Evolutionary conservation across 768 basidiomycete genomes (phyloP).

Genomic region (Coprinellus aureogranulatus): DNA sequence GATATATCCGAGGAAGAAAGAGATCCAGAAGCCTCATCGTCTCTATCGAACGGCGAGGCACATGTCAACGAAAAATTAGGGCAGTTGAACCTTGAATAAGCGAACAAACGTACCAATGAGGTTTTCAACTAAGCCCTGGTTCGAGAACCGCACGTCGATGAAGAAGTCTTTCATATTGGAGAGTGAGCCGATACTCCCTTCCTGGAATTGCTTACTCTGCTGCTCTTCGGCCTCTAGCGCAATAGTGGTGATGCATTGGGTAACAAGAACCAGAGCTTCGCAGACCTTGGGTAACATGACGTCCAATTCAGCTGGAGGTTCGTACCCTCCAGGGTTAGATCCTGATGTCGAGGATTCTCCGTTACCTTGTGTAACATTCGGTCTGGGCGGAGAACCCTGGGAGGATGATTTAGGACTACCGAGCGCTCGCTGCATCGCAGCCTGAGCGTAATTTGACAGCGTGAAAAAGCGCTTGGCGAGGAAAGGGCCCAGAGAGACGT

Average conservation of each 20-base stretch:
- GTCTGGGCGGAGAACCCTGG: background rate
- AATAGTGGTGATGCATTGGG: conserved; percentile 71
- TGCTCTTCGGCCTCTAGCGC: conserved; percentile 51
- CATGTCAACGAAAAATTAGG: conserved; percentile 8
- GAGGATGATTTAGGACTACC: conserved; percentile 19
- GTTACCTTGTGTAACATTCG: background rate
- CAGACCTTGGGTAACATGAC: conserved; percentile 73
- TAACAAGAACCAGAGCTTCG: conserved; percentile 75
- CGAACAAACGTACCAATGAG: conserved; percentile 52
- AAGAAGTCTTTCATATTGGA: conserved; percentile 41
- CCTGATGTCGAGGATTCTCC: conserved; percentile 2
- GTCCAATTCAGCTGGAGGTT: conserved; percentile 50
- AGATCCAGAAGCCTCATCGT: conserved; percentile 69
- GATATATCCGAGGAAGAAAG: conserved; percentile 85
- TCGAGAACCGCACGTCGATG: conserved; percentile 40
- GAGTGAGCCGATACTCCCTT: conserved; percentile 15
- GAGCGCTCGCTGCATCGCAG: conserved; percentile 49
- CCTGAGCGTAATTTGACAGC: conserved; percentile 58
- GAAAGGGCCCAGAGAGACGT: conserved; percentile 52
- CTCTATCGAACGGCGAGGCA: conserved; percentile 40
- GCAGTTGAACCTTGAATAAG: conserved; percentile 2
- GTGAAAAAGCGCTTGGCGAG: conserved; percentile 59
- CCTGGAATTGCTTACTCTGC: conserved; percentile 14
- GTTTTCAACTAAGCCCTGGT: conserved; percentile 49
- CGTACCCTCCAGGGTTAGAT: conserved; percentile 7